Evolutionary conservation across 2,329 filamentous ascomycete genomes (phyloP), one percentile per base, ranked within the genome.

Genomic region (Claviceps sp.): DNA sequence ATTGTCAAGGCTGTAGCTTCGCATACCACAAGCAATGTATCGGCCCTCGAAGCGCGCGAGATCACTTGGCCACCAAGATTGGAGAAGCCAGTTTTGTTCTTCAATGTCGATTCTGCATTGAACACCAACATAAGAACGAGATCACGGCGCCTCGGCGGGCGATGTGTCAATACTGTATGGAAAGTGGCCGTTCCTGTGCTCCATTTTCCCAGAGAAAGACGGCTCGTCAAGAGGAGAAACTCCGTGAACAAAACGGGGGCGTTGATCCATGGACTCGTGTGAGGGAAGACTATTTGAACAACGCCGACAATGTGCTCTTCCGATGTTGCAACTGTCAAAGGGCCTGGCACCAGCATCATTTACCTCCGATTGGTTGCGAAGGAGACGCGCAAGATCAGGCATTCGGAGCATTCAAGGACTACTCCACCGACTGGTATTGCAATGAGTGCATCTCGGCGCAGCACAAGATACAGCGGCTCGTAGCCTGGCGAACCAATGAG

Each of bases 21-120:
- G 77, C 86, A 0, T 95, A 88, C 59, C 93, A 98, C 67, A 88
- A 86, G 65, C 70, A 70, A 42, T 98, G 93, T 62, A 74, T 98
- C 30, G 89, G 91, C 1, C 73, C 76, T 48, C 80, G 93, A 48
- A 78, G 77, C 50, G 72, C 66, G 13, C 78, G 93, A 55, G 88
- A 95, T n/a, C 93, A 97, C 64, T 71, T 93, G 38, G 88, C 88
- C 9, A 97, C 89, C 24, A 98, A 97, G 65, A 68, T 96, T 50
- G 82, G 74, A 2, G 73, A 84, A 1, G 81, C 84, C 2, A 69
- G 84, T 40, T 97, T 95, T 59, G 83, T 98, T 16, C 71, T 98
- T 41, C 93, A 98, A 64, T 98, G 93, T 69, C 84, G 82, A 57
- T 85, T 83, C 52, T 98, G 93, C 64, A 77, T 97, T 55, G 84